Percentiles rank a stretch among this genome's conserved stretches.
These are phyloP conservation scores for Podila epigama DNA, from an alignment of 192 early-diverging fungal species.

Conservation along the genomic window DNA sequence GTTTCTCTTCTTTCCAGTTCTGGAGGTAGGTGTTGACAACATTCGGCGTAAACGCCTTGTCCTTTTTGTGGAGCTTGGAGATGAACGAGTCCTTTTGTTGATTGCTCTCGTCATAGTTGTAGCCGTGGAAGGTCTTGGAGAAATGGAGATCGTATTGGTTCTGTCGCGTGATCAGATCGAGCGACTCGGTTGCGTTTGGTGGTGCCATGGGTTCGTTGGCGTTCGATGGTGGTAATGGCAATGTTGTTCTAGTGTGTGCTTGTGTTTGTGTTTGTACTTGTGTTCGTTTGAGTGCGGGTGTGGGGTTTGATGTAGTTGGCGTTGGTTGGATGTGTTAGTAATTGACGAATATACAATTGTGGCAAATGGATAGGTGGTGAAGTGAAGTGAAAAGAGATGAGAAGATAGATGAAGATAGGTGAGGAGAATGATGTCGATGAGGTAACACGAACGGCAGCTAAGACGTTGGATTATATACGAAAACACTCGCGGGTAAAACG, in stretches of 20 bases:
- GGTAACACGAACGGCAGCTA: too few relatives aligned
- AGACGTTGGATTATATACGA: too few relatives aligned
- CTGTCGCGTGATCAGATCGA: constrained; percentile 17
- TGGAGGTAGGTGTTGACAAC: constrained; percentile 76
- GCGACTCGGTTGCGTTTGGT: constrained; percentile 9
- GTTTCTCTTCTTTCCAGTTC: constrained; percentile 69
- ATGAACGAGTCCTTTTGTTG: constrained; percentile 47
- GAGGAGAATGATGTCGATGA: too few relatives aligned
- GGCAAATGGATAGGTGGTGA: too few relatives aligned
- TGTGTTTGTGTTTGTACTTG: too few relatives aligned
- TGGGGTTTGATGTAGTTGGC: too few relatives aligned
- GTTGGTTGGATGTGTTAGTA: too few relatives aligned
- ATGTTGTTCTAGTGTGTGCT: not conserved
- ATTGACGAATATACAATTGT: too few relatives aligned
- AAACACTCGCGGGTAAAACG: too few relatives aligned
- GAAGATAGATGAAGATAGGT: too few relatives aligned
- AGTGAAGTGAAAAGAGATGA: too few relatives aligned
- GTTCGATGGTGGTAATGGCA: not conserved
- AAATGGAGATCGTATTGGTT: constrained; percentile 60
- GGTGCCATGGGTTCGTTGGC: constrained; percentile 11
- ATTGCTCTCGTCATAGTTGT: constrained; percentile 37
- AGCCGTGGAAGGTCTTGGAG: constrained; percentile 61
- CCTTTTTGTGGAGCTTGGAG: constrained; percentile 65
- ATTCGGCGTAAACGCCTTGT: constrained; percentile 68
- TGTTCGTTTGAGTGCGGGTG: too few relatives aligned